Percentiles rank a stretch among this genome's conserved stretches.
Conservation (phyloP, 768 basidiomycete genomes). For the Suillus cothurnatus region DNA sequence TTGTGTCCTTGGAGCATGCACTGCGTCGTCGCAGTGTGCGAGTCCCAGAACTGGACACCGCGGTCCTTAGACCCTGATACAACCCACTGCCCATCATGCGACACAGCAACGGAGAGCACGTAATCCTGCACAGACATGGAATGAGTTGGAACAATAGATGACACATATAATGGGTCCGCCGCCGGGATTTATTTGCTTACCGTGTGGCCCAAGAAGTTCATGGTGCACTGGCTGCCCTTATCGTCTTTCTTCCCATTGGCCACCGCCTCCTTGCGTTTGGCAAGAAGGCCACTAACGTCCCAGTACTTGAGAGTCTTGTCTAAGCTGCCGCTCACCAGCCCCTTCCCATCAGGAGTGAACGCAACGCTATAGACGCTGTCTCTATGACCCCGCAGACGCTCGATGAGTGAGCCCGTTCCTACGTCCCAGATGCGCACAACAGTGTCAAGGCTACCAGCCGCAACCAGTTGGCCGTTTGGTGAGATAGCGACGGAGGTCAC, state of each 20-base stretch:
- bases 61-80: slow-evolving; percentile 42
- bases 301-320: slow-evolving; percentile 43
- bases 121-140: slow-evolving; percentile 26
- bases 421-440: slow-evolving; percentile 55
- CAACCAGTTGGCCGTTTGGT: slow-evolving; percentile 43
- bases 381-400: slow-evolving; percentile 27
- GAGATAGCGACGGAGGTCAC: slow-evolving; percentile 32
- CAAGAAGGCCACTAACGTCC: slow-evolving; percentile 36
- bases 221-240: slow-evolving; percentile 29
- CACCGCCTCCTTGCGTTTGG: slow-evolving; percentile 35
- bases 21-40: slow-evolving; percentile 31
- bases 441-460: slow-evolving; percentile 55
- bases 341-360: slow-evolving; percentile 26
- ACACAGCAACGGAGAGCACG: slow-evolving; percentile 30
- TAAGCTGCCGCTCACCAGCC: slow-evolving; percentile 32
- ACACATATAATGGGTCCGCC: background rate
- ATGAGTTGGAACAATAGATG: background rate
- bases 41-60: slow-evolving; percentile 39
- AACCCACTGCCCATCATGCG: slow-evolving; percentile 35
- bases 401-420: slow-evolving; percentile 35
- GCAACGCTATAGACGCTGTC: slow-evolving; percentile 35
- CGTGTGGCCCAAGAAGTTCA: slow-evolving; percentile 34
- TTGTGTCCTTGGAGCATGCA: slow-evolving; percentile 40
- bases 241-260: slow-evolving; percentile 37
- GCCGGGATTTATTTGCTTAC: slow-evolving; percentile 11